Evolutionary conservation across 2,329 filamentous ascomycete genomes (phyloP), one percentile per base, ranked within the genome.

Genomic region (Scopulariopsis brevicaulis): DNA sequence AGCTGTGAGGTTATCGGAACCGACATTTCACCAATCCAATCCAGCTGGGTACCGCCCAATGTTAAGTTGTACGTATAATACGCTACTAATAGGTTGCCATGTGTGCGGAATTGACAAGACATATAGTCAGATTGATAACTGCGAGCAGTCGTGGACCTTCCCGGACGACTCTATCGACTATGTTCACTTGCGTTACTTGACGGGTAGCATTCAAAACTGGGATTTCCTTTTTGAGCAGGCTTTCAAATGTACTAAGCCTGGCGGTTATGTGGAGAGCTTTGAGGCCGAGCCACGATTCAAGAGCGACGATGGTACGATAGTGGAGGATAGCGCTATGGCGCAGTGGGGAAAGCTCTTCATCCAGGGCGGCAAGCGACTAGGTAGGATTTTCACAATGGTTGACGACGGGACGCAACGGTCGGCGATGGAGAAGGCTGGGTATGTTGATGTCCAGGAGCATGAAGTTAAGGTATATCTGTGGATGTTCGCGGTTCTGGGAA

Each of bases 111-210:
- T 37, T 37, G 34, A 37, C 14, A 37, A 37, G 7, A 37, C 14
- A n/a, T n/a, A 60, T 58, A 59, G 64, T 46, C 35, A 84, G 59
- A 77, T 86, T 52, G 84, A 85, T 65, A 81, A 85, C 63, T 77
- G 79, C 43, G 78, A 79, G 62, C 72, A 63, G n/a, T 68, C 70
- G 1, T 76, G 73, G 73, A 83, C 71, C 67, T 81, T 71, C 54
- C 71, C 75, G 7, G 67, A 71, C 0, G 66, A 78, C 52, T 71
- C 74, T 53, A 81, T 84, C 64, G 82, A 86, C 68, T 83, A 78
- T 63, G 78, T 87, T 59, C 83, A 85, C 66, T 78, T 79, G 15
- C 77, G 79, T 37, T 75, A 81, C 64, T 71, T 85, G 60, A 70
- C 77, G 2, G 83, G 83, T 34, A 75, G 76, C 46, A 76, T 85